Conservation (phyloP, 2,329 filamentous ascomycete species). For the Trichoderma sp. region DNA sequence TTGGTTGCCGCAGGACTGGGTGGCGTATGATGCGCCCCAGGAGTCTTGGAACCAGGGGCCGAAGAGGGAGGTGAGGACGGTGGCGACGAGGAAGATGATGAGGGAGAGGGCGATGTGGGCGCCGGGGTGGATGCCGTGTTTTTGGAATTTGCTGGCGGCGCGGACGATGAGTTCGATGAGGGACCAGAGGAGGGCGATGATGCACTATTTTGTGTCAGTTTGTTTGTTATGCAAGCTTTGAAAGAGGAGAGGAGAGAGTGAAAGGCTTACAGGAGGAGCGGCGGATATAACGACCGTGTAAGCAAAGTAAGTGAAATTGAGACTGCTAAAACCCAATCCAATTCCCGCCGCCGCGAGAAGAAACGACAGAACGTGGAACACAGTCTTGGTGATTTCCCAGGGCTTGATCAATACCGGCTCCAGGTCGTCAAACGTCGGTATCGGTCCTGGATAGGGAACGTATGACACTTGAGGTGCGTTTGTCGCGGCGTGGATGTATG, state of each 20-base stretch:
- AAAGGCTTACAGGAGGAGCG: neutral
- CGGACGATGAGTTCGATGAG: conserved; percentile 39
- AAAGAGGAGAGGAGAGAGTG: neutral
- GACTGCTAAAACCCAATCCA: neutral
- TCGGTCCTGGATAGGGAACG: neutral
- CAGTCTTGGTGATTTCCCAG: conserved; percentile 4
- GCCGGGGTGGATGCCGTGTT: conserved; percentile 42
- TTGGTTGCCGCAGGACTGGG: neutral
- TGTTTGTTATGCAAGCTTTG: neutral
- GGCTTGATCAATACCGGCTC: neutral
- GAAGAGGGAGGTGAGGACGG: conserved; percentile 28
- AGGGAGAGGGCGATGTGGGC: conserved; percentile 43
- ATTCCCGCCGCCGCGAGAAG: neutral
- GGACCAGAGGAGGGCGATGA: conserved; percentile 38
- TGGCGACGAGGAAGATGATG: conserved; percentile 39
- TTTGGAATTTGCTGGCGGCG: conserved; percentile 29
- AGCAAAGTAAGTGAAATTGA: neutral
- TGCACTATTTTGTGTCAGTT: conserved; percentile 31
- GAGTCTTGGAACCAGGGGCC: conserved; percentile 17
- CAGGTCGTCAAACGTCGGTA: neutral
- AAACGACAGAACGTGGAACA: neutral
- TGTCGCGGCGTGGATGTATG: neutral
- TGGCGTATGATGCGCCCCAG: conserved; percentile 15
- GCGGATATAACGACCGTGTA: neutral
- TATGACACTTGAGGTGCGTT: neutral